Evolutionary conservation across 192 early-diverging fungal species (phyloP).

Genomic region (Umbelopsis ramanniana): DNA sequence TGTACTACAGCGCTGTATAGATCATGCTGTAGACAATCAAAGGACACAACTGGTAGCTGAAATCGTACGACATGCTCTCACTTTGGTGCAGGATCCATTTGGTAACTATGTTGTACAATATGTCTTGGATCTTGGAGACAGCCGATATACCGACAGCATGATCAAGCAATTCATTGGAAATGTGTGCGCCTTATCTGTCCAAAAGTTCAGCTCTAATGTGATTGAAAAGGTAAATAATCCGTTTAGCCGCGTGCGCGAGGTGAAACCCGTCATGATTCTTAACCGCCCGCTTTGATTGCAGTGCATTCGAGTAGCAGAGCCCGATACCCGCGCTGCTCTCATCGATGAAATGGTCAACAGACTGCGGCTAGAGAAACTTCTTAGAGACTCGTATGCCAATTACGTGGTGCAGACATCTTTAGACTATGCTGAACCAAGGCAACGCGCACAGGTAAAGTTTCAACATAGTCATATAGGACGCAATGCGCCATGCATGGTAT

Average conservation of each 20-base stretch:
- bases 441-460: constrained; percentile 58
- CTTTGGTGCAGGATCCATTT: constrained; percentile 85
- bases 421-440: constrained; percentile 75
- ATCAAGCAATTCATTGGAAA: constrained; percentile 75
- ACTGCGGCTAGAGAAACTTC: constrained; percentile 72
- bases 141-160: constrained; percentile 67
- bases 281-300: constrained; percentile 16
- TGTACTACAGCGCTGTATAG: constrained; percentile 89
- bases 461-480: neutral
- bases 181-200: constrained; percentile 75
- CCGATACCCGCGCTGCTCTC: constrained; percentile 67
- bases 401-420: constrained; percentile 91
- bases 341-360: constrained; percentile 80
- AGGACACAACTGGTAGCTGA: constrained; percentile 75
- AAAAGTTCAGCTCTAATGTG: constrained; percentile 93
- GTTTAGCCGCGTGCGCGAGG: neutral
- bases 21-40: constrained; percentile 73
- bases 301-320: constrained; percentile 82
- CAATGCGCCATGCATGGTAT: neutral
- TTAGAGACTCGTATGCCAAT: constrained; percentile 90
- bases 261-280: neutral
- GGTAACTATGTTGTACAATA: constrained; percentile 97
- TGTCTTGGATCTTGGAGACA: constrained; percentile 77
- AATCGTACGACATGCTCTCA: constrained; percentile 72
- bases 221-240: constrained; percentile 76